Evolutionary conservation across 805 yeast species (phyloP).

Genomic region (Saccharomycopsis malanga): DNA sequence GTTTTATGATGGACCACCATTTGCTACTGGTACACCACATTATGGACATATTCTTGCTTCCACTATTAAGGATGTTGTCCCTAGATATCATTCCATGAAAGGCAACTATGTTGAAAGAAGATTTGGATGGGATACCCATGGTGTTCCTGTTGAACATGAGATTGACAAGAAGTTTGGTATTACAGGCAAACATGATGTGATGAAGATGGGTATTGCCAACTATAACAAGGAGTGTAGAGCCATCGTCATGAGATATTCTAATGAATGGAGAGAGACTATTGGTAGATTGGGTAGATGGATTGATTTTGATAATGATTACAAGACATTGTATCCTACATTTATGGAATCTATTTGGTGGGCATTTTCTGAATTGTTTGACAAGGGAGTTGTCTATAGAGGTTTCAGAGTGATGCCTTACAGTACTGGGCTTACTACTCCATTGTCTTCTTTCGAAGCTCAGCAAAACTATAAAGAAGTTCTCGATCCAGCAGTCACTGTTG

Average conservation of each 20-base stretch:
- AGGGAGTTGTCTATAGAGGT: constrained; percentile 89
- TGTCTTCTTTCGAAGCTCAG: constrained; percentile 97
- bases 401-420: constrained; percentile 98
- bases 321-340: constrained; percentile 88
- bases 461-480: constrained; percentile 95
- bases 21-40: constrained; percentile 99
- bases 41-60: constrained; percentile 97
- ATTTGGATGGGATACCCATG: constrained; percentile 99
- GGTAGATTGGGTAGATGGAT: constrained; percentile 98
- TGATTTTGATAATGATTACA: constrained; percentile 97
- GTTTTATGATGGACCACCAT: constrained; percentile 98
- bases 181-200: constrained; percentile 88
- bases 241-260: constrained; percentile 95
- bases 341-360: constrained; percentile 99
- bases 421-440: constrained; percentile 93
- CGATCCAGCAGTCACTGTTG: constrained; percentile 94
- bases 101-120: constrained; percentile 95
- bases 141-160: constrained; percentile 96
- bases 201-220: constrained; percentile 87
- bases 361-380: constrained; percentile 78
- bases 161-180: constrained; percentile 96
- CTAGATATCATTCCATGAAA: constrained; percentile 96
- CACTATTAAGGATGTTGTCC: constrained; percentile 94
- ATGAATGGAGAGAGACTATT: constrained; percentile 89
- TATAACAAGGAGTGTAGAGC: constrained; percentile 93